These are phyloP conservation scores for Colletotrichum nymphaeae DNA, from an alignment of 2,329 filamentous ascomycete genomes.

Conservation along the genomic window DNA sequence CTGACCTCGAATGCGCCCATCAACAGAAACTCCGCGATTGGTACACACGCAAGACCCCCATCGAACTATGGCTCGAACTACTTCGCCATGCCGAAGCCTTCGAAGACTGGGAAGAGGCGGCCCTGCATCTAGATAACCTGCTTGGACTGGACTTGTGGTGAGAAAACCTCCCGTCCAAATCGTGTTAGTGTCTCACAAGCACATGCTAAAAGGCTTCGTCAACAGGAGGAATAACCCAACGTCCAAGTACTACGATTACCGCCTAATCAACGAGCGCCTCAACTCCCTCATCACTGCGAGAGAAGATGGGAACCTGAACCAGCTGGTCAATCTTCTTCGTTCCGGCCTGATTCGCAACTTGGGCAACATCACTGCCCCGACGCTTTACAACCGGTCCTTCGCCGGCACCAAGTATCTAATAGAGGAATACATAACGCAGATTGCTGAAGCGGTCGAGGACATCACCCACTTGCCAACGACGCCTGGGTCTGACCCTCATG, in stretches of 20 bases:
- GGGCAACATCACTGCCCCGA: slow-evolving; percentile 87
- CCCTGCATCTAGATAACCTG: slow-evolving; percentile 83
- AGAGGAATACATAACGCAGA: slow-evolving; percentile 88
- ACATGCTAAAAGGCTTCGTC: slow-evolving; percentile 30
- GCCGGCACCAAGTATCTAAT: slow-evolving; percentile 91
- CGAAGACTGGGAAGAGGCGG: slow-evolving; percentile 89
- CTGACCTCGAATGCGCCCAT: slow-evolving; percentile 13
- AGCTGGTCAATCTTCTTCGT: slow-evolving; percentile 82
- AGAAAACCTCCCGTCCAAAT: slow-evolving; percentile 23
- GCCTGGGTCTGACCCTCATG: slow-evolving; percentile 51
- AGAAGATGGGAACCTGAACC: slow-evolving; percentile 77
- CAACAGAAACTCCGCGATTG: slow-evolving; percentile 74
- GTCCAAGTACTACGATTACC: slow-evolving; percentile 87
- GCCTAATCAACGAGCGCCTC: slow-evolving; percentile 82
- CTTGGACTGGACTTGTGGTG: slow-evolving; percentile 86
- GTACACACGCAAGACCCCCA: slow-evolving; percentile 73
- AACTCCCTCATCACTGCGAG: slow-evolving; percentile 76
- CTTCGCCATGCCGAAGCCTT: slow-evolving; percentile 76
- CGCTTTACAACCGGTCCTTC: slow-evolving; percentile 86
- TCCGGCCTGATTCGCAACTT: slow-evolving; percentile 85
- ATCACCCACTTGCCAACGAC: slow-evolving; percentile 75
- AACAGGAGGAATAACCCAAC: slow-evolving; percentile 83
- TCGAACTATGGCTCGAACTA: slow-evolving; percentile 73
- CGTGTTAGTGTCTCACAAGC: slow-evolving; percentile 17
- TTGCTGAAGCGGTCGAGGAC: slow-evolving; percentile 83